These are phyloP conservation scores for Sphagnum contortum DNA, from an alignment of 225 moss, liverwort and hornwort genomes.

Conservation along the genomic window DNA sequence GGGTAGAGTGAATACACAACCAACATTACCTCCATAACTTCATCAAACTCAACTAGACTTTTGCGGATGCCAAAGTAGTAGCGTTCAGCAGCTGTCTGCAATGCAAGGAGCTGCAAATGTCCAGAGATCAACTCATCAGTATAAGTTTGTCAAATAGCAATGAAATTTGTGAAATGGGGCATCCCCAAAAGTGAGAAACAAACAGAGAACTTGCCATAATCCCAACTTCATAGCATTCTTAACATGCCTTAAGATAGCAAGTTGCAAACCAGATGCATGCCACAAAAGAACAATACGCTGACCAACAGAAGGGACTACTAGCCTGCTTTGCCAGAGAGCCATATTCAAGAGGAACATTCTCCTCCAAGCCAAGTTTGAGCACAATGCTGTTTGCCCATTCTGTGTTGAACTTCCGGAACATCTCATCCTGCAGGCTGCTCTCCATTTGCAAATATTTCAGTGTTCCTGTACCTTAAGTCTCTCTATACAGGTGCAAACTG, in stretches of 20 bases:
- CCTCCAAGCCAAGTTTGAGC: slow-evolving; percentile 80
- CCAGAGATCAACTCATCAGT: no score
- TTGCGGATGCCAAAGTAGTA: slow-evolving; percentile 92
- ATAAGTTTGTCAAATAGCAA: no score
- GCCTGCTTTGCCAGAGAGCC: slow-evolving; percentile 70
- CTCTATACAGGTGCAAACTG: no score
- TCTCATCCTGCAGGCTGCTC: slow-evolving; percentile 83
- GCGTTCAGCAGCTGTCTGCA: slow-evolving; percentile 90
- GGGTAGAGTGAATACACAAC: neutral
- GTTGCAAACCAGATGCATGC: no score
- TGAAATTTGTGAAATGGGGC: no score
- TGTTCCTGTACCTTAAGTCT: no score
- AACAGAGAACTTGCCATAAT: no score
- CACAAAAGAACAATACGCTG: no score
- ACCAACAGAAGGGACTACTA: no score
- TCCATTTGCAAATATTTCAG: neutral
- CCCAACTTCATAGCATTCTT: no score
- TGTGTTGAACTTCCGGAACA: slow-evolving; percentile 97
- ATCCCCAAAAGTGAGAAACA: no score
- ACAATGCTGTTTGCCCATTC: slow-evolving; percentile 91
- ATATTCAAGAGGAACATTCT: slow-evolving; percentile 80
- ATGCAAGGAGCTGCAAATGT: slow-evolving; percentile 18
- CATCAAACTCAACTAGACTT: slow-evolving; percentile 90
- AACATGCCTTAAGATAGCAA: no score
- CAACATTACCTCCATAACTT: slow-evolving; percentile 67